These are phyloP conservation scores for Azolla pinnata DNA, from an alignment of 75 land plant genomes.

Conservation along the genomic window DNA sequence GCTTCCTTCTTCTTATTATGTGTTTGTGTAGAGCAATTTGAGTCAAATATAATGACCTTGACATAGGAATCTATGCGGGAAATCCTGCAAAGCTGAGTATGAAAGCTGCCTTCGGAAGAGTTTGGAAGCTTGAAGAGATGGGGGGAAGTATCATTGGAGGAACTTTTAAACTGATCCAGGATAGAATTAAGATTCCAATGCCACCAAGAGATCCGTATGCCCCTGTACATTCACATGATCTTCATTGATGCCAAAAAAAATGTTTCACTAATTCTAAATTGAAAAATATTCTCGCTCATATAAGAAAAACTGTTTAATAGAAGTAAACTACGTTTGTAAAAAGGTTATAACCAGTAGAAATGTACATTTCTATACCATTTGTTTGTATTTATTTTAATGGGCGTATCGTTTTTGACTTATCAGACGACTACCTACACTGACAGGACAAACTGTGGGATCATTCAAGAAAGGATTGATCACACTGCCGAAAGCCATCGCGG, in stretches of 20 bases:
- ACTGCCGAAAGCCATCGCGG: conserved; percentile 82
- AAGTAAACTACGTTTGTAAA: no score
- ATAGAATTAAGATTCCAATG: conserved; percentile 47
- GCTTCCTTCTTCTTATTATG: no score
- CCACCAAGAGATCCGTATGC: conserved; percentile 75
- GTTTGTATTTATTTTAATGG: not conserved
- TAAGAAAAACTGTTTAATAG: no score
- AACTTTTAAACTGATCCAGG: conserved; percentile 67
- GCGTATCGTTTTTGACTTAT: not conserved
- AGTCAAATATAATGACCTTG: no score
- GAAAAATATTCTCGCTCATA: no score
- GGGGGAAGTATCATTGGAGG: conserved; percentile 96
- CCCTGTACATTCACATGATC: no score
- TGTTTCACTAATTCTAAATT: not conserved
- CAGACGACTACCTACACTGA: conserved; percentile 83
- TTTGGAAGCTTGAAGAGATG: conserved; percentile 83
- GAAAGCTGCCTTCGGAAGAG: conserved; percentile 98
- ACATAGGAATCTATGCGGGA: conserved; percentile 96
- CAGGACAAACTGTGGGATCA: conserved; percentile 98
- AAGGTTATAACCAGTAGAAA: no score
- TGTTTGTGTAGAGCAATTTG: no score
- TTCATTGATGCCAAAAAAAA: no score
- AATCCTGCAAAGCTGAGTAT: conserved; percentile 92
- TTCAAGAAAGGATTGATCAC: conserved; percentile 73
- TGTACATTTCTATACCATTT: no score